Base-by-base conservation (phyloP, 305 asterid species). In the Fraxinus velutina region DNA sequence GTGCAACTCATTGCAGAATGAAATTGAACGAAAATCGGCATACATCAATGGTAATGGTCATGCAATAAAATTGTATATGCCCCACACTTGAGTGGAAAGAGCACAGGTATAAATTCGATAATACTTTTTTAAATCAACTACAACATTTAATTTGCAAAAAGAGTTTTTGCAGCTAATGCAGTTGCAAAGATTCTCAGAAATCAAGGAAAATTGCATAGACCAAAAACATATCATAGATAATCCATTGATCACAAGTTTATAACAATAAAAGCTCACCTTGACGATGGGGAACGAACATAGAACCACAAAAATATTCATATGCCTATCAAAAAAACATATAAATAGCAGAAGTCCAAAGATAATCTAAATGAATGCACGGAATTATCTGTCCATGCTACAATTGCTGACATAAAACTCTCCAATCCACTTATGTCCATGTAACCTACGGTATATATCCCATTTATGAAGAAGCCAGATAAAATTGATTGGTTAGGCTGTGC, bases 41-140 rank as follows among this genome's bases (percentile, higher is more conserved):
- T 70, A 70, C 32, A 30, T 15, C 12, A 32, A 32, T 29, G 75
- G 22, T 70, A 30, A 78, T 60, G 37, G 62, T 21, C 24, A 9
- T 24, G 42, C 17, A 37, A 75, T 30, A 12, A 12, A 33, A 74
- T 39, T 55, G 55, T 47, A 21, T 74, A 75, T 19, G 62, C 10
- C 75, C 44, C 75, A 70, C 39, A 15, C 27, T 5, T 79, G 21
- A 73, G 42, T 29, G 50, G 30, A 47, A 70, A 42, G 5, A 62
- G 68, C 19, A 42, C 75, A 64, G 60, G 60, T 27, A 60, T 81
- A 60, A 15, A 44, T 55, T 44, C 66, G 22, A 34, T 57, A 27
- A 79, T 70, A 78, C 72, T 77, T 73, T 50, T 50, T 17, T 72
- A 64, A 64, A 70, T 42, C 73, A 75, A 24, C 29, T 72, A 57